phyloP scores from a whole-genome alignment of 2,329 filamentous ascomycete genomes.

The Fusarium sp. region DNA sequence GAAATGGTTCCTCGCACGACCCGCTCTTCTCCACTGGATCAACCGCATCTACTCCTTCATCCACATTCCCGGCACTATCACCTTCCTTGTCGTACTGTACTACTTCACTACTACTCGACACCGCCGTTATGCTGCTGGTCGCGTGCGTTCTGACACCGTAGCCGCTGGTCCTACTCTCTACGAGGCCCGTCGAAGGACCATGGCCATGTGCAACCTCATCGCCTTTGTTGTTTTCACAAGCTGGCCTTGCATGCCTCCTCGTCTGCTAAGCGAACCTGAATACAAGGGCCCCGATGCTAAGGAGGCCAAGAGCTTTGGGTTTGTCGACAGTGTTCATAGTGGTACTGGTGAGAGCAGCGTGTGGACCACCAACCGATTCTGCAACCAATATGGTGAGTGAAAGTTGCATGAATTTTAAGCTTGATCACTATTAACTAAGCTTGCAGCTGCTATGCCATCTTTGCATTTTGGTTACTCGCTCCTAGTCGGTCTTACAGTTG shows the following conservation, averaged over 20 bases:
- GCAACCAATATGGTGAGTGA: slow-evolving; percentile 79
- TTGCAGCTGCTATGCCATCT: slow-evolving; percentile 78
- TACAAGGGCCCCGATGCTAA: slow-evolving; percentile 68
- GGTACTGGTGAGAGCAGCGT: slow-evolving; percentile 65
- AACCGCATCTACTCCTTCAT: slow-evolving; percentile 83
- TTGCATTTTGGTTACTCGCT: slow-evolving; percentile 83
- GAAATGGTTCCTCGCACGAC: slow-evolving; percentile 62
- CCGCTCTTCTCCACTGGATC: slow-evolving; percentile 73
- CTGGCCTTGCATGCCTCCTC: slow-evolving; percentile 74
- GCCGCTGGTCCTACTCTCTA: slow-evolving; percentile 63
- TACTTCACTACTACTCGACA: slow-evolving; percentile 76
- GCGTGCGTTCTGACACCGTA: slow-evolving; percentile 49
- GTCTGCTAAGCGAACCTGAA: slow-evolving; percentile 67
- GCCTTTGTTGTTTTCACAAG: slow-evolving; percentile 73
- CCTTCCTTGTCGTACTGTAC: slow-evolving; percentile 74
- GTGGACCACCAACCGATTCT: slow-evolving; percentile 74
- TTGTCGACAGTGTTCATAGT: slow-evolving; percentile 72
- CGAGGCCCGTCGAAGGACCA: slow-evolving; percentile 68
- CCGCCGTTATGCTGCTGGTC: slow-evolving; percentile 53
- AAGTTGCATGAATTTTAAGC: slow-evolving; percentile 43
- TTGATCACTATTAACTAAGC: slow-evolving; percentile 17
- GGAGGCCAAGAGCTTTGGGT: slow-evolving; percentile 71
- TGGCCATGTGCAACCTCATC: slow-evolving; percentile 72
- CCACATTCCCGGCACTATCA: slow-evolving; percentile 81
- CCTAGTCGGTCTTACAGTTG: slow-evolving; percentile 77